Percentiles rank a stretch among this genome's conserved stretches.
Evolutionary conservation across 192 early-diverging fungal species (phyloP).

Genomic region (Coemansia sp.): DNA sequence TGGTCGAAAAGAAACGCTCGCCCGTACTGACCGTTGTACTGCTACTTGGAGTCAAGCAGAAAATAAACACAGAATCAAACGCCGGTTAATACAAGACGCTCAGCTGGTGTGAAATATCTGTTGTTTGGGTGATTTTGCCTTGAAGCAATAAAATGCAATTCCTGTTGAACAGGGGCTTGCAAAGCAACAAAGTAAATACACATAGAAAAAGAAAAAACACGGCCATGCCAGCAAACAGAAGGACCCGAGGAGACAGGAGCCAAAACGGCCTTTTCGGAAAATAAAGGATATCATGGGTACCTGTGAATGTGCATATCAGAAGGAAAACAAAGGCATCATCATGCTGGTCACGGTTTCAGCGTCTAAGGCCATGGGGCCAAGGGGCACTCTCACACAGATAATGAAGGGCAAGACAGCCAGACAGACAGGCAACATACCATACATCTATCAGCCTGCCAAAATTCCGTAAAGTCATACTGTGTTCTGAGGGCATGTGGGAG

Average conservation of each 20-base stretch:
- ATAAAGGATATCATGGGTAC: neutral
- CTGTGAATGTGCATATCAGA: neutral
- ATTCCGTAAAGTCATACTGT: neutral
- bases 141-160: no score
- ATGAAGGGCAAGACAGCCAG: neutral
- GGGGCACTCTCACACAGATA: neutral
- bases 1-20: conserved; percentile 35
- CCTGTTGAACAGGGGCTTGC: no score
- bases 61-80: neutral
- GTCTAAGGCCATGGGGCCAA: neutral
- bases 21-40: conserved; percentile 49
- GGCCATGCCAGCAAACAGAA: no score
- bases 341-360: conserved; percentile 1
- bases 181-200: no score
- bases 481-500: neutral
- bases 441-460: neutral
- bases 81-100: neutral
- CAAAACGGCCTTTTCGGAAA: neutral
- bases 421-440: no score
- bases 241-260: no score
- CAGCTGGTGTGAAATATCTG: no score
- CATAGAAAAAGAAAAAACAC: no score
- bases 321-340: neutral
- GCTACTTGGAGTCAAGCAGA: conserved; percentile 21
- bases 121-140: no score